Base-by-base conservation (phyloP, 805 yeast genomes). In the Schizosaccharomyces japonicus region DNA sequence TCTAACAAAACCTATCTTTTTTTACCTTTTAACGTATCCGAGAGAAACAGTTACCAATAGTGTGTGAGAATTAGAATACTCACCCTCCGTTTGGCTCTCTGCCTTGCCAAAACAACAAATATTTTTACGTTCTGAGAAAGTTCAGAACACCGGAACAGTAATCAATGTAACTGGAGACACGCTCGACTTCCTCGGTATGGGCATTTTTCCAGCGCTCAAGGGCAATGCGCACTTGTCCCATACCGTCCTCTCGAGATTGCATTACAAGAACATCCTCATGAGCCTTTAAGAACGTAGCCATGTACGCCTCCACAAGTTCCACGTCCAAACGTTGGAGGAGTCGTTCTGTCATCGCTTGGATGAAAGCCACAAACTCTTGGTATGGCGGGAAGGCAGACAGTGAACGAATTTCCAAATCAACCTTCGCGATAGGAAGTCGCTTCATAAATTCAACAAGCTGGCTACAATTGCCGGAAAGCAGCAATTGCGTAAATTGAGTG, bases 401-500 rank as follows among this genome's bases (percentile, higher is more conserved):
- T 2, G 95, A 78, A 56, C 92, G 75, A 50, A 90, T 75, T 60
- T 90, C 99, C 50, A 90, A 61, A 59, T 90, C 96, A 25, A 83
- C 69, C 2, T 71, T 62, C 1, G 94, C 68, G 3, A 95, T 94
- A 0, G 94, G 68, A 32, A 81, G 69, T 2, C 58, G 57, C 7
- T 75, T 65, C 29, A 90, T 58, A 55, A 66, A 71, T 1, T 59
- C 56, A 50, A 83, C 65, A 57, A 87, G 78, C 13, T 56, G 19
- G 26, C 23, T 21, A 39, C 44, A 19, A 54, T 58, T 36, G 63
- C 62, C 3, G 61, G 60, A 19, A 28, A 21, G 33, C 21, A 28
- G 8, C 4, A 29, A 17, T 17, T n/a, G n/a, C 5, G 46, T 17
- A 42, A 42, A 27, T 27, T 27, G n/a, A 23, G 46, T 42, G 21